Evolutionary conservation across 179 eudicot genomes (phyloP).

Genomic region (Spinacia oleracea): DNA sequence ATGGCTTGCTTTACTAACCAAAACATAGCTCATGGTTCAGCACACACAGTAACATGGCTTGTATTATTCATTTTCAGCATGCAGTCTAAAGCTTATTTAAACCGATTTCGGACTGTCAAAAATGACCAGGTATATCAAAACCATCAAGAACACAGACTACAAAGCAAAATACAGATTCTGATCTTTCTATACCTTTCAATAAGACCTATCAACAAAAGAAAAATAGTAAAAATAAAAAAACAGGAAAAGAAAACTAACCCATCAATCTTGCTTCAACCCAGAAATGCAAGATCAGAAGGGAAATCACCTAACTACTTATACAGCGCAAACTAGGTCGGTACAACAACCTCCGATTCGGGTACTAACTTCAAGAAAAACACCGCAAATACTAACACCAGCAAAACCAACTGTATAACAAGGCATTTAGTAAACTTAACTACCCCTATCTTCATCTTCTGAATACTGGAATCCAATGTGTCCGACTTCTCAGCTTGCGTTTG

Average conservation of each 20-base stretch:
- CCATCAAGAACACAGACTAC: not conserved
- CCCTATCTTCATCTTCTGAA: conserved; percentile 43
- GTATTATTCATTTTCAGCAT: too few species aligned
- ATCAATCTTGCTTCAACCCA: not conserved
- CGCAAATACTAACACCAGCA: conserved; percentile 41
- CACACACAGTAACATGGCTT: too few species aligned
- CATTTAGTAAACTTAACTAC: conserved; percentile 36
- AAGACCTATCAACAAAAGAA: not conserved
- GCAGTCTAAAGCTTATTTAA: too few species aligned
- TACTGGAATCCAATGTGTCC: conserved; percentile 24
- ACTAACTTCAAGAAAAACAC: conserved; percentile 39
- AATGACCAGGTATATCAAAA: not conserved
- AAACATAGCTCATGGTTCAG: too few species aligned
- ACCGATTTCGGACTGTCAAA: too few species aligned
- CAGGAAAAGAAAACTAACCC: not conserved
- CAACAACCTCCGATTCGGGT: conserved; percentile 44
- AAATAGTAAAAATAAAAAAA: not conserved
- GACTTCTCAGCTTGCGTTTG: conserved; percentile 41
- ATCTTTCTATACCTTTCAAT: not conserved
- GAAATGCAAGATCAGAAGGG: not conserved
- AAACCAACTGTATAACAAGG: conserved; percentile 51
- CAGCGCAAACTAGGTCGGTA: conserved; percentile 52
- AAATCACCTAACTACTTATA: not conserved
- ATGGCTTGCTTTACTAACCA: too few species aligned
- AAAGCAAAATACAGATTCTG: not conserved